A percentile compares a stretch with the other conserved stretches of the same genome.
Conservation (phyloP, 345 rosid species). For the Corchorus capsularis region DNA sequence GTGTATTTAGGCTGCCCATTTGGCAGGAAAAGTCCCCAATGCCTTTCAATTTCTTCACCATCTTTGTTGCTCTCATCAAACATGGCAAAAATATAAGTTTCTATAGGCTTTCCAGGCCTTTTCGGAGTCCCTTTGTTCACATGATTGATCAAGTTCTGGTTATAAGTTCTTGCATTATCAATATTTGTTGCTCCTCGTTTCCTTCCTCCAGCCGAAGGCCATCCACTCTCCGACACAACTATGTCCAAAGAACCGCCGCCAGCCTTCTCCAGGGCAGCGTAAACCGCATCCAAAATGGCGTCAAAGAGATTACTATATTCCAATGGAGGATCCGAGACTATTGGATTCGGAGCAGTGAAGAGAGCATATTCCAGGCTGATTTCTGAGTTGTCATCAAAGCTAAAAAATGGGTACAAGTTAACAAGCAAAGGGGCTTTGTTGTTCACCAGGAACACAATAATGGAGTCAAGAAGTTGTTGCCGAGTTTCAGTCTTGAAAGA, state of each 20-base stretch:
- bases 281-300: slow-evolving; percentile 26
- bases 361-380: slow-evolving; percentile 46
- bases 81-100: slow-evolving; percentile 42
- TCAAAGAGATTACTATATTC: slow-evolving; percentile 29
- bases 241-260: slow-evolving; percentile 36
- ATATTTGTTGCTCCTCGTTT: slow-evolving; percentile 8
- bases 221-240: slow-evolving; percentile 46
- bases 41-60: slow-evolving; percentile 9
- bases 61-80: slow-evolving; percentile 34
- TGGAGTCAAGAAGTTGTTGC: slow-evolving; percentile 33
- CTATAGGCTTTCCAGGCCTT: slow-evolving; percentile 36
- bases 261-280: slow-evolving; percentile 35
- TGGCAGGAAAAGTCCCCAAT: slow-evolving; percentile 38
- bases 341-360: slow-evolving; percentile 25
- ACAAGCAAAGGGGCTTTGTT: slow-evolving; percentile 46
- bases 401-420: slow-evolving; percentile 51
- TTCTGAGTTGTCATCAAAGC: not conserved
- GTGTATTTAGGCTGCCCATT: slow-evolving; percentile 23
- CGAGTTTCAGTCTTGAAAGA: slow-evolving; percentile 27
- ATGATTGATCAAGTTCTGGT: slow-evolving; percentile 38
- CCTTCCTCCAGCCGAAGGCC: slow-evolving; percentile 36
- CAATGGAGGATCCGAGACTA: slow-evolving; percentile 18
- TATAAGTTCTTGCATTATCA: slow-evolving; percentile 35
- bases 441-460: slow-evolving; percentile 37
- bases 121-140: slow-evolving; percentile 41